A percentile compares a stretch with the other conserved stretches of the same genome.
Evolutionary conservation across 306 rosid genomes (phyloP).

Genomic region (Lupinus albus): DNA sequence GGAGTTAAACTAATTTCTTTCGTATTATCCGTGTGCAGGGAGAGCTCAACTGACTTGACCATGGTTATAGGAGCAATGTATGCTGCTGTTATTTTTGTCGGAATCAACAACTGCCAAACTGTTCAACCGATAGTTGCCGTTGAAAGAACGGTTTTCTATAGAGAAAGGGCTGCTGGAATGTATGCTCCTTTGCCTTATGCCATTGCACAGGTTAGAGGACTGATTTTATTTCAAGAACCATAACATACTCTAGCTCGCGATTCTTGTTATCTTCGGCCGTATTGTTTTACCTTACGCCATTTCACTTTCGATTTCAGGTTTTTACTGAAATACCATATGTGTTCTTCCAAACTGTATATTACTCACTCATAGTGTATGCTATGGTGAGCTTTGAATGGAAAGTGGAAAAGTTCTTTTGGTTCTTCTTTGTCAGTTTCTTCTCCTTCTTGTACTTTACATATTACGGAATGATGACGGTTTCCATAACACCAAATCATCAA

Average conservation of each 20-base stretch:
- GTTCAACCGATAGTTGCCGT: constrained; percentile 80
- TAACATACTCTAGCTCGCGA: background rate
- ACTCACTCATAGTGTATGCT: constrained; percentile 69
- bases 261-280: constrained; percentile 5
- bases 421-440: constrained; percentile 78
- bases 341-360: constrained; percentile 62
- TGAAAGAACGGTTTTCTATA: constrained; percentile 83
- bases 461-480: constrained; percentile 96
- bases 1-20: background rate
- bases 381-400: constrained; percentile 87
- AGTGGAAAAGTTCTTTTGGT: constrained; percentile 77
- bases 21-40: constrained; percentile 43
- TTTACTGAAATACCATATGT: constrained; percentile 73
- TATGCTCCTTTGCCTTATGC: constrained; percentile 92
- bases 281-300: constrained; percentile 19
- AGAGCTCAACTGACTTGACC: constrained; percentile 52
- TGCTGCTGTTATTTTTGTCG: constrained; percentile 75
- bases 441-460: constrained; percentile 94
- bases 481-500: constrained; percentile 92
- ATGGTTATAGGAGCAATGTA: constrained; percentile 80
- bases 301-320: constrained; percentile 58
- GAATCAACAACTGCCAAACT: constrained; percentile 77
- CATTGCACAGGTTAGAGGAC: constrained; percentile 65
- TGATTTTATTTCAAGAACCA: background rate
- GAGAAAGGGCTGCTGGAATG: constrained; percentile 96